Conservation (phyloP, 495 filamentous ascomycete species). For the Hypoxylon fuscum region DNA sequence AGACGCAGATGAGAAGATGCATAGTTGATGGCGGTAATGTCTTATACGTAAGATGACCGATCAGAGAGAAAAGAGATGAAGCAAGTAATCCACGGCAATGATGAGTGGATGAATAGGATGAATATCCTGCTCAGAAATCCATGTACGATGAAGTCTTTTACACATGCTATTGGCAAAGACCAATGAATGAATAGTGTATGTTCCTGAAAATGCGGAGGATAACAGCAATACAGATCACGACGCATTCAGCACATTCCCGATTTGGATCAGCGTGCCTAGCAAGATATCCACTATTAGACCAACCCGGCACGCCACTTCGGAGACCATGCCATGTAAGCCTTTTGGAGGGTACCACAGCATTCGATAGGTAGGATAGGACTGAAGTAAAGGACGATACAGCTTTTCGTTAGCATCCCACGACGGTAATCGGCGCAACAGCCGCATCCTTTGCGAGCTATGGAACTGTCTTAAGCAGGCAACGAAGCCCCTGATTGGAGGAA, state of each 20-base stretch:
- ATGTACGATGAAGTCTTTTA: constrained; percentile 22
- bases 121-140: constrained; percentile 9
- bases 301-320: constrained; percentile 46
- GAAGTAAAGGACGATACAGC: background rate
- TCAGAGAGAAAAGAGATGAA: background rate
- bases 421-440: constrained; percentile 36
- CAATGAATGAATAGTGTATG: constrained; percentile 1
- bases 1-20: constrained; percentile 34
- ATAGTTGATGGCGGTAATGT: constrained; percentile 22
- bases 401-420: constrained; percentile 22
- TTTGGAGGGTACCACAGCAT: constrained; percentile 47
- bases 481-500: constrained; percentile 24
- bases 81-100: constrained; percentile 8
- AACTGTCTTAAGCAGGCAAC: constrained; percentile 6
- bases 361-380: constrained; percentile 40
- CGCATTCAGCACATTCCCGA: constrained; percentile 49
- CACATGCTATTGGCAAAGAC: constrained; percentile 2
- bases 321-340: constrained; percentile 42
- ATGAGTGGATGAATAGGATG: constrained; percentile 7
- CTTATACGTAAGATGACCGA: constrained; percentile 19
- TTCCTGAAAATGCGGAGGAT: constrained; percentile 43
- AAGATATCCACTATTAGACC: constrained; percentile 46
- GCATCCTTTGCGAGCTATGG: constrained; percentile 28
- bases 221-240: constrained; percentile 40
- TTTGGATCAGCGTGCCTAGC: constrained; percentile 46